Percentiles rank a stretch among this genome's conserved stretches.
These are phyloP conservation scores for Lyophyllum atratum DNA, from an alignment of 768 basidiomycete species.

Conservation along the genomic window DNA sequence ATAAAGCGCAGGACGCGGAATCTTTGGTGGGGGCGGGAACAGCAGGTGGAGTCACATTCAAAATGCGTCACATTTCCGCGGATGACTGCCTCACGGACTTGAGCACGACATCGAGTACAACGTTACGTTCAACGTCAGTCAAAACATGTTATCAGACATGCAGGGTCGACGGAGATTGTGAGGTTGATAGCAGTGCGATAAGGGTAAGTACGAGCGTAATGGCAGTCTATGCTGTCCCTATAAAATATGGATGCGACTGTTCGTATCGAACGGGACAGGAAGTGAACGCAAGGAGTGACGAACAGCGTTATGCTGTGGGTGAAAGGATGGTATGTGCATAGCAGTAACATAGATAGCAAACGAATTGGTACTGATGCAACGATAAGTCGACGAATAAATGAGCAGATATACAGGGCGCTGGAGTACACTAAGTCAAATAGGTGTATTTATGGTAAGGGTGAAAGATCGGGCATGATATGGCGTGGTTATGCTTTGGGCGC, in stretches of 20 bases:
- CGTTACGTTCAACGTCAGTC: not conserved
- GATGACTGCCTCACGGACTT: conserved; percentile 8
- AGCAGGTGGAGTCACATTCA: conserved; percentile 12
- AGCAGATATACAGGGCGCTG: conserved; percentile 20
- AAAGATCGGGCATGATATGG: conserved; percentile 3
- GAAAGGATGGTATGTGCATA: not conserved
- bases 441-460: not conserved
- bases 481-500: not conserved
- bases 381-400: conserved; percentile 32
- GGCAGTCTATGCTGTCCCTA: not conserved
- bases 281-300: not conserved
- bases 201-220: not conserved
- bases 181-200: conserved; percentile 3
- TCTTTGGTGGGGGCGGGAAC: conserved; percentile 9
- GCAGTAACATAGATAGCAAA: conserved; percentile 8
- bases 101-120: conserved; percentile 11
- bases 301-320: conserved; percentile 3
- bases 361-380: conserved; percentile 1
- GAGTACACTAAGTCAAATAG: not conserved
- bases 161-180: not conserved
- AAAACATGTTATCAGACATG: not conserved
- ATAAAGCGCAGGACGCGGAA: conserved; percentile 2
- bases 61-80: not conserved
- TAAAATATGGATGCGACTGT: not conserved
- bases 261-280: conserved; percentile 10